Percentiles rank a stretch among this genome's conserved stretches.
phyloP scores from a whole-genome alignment of 2,329 filamentous ascomycete species.

The Cladorrhinum sp. region DNA sequence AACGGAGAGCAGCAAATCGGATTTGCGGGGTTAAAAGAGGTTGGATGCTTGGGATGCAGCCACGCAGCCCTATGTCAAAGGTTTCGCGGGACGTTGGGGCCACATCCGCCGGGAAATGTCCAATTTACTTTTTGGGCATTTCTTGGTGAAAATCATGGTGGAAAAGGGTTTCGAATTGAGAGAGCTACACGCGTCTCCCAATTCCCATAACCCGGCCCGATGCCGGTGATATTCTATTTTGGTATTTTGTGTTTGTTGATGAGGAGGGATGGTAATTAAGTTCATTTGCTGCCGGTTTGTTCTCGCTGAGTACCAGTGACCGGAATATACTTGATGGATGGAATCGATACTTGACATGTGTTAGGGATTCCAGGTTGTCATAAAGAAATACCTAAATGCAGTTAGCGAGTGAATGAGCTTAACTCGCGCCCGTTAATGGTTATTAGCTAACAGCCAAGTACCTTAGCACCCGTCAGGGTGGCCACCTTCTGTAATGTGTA shows the following conservation, averaged over 20 bases:
- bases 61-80: conserved; percentile 24
- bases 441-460: background rate
- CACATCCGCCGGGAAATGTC: conserved; percentile 22
- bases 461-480: background rate
- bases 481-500: conserved; percentile 9
- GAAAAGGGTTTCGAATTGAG: conserved; percentile 21
- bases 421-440: background rate
- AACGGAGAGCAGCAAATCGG: conserved; percentile 21
- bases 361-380: background rate
- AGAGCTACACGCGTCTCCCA: background rate
- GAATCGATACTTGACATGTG: too few relatives aligned
- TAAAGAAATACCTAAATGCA: background rate
- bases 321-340: background rate
- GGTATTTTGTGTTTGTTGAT: background rate
- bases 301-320: background rate
- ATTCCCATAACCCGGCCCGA: conserved; percentile 5
- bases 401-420: background rate
- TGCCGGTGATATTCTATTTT: conserved; percentile 20
- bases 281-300: background rate
- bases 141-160: background rate
- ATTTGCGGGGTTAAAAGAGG: conserved; percentile 23
- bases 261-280: background rate
- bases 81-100: conserved; percentile 20
- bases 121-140: conserved; percentile 2
- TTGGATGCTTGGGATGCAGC: conserved; percentile 15